A percentile compares a stretch with the other conserved stretches of the same genome.
phyloP scores from a whole-genome alignment of 2,329 filamentous ascomycete genomes.

The Aspergillus pseudoglaucus region DNA sequence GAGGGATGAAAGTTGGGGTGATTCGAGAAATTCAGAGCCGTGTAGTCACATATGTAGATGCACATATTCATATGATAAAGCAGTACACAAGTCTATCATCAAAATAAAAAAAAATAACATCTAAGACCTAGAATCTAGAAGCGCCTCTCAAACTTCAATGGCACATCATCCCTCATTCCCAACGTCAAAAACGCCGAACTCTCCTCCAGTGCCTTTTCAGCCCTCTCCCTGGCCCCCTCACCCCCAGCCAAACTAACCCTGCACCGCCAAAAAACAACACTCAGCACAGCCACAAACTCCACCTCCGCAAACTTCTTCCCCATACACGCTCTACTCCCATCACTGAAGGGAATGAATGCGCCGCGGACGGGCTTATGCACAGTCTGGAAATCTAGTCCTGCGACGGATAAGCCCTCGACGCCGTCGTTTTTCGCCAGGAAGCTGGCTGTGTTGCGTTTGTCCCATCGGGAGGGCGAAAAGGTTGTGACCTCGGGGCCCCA shows the following conservation, averaged over 20 bases:
- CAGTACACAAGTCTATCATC: no score
- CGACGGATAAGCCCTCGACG: slow-evolving; percentile 7
- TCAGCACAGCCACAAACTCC: slow-evolving; percentile 15
- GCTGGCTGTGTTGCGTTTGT: slow-evolving; percentile 12
- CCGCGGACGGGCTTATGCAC: slow-evolving; percentile 16
- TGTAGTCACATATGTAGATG: no score
- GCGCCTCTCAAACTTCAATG: slow-evolving; percentile 8
- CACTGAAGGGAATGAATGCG: slow-evolving; percentile 18
- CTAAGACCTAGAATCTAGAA: no score
- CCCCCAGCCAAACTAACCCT: slow-evolving; percentile 6
- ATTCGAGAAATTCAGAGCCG: no score
- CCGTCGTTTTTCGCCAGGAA: slow-evolving; percentile 14
- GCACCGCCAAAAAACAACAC: slow-evolving; percentile 11
- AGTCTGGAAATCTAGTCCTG: slow-evolving; percentile 13
- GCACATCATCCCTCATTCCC: slow-evolving; percentile 12
- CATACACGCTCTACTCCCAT: slow-evolving; percentile 15
- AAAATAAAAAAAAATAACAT: no score
- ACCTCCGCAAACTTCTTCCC: slow-evolving; percentile 22
- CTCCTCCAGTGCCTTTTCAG: slow-evolving; percentile 5
- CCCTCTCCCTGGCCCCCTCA: neutral
- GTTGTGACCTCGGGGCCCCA: slow-evolving; percentile 12
- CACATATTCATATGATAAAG: no score
- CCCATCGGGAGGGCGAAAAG: slow-evolving; percentile 16
- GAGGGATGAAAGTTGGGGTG: no score
- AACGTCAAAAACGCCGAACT: slow-evolving; percentile 11